These are phyloP conservation scores for Lactarius evosmus DNA, from an alignment of 768 basidiomycete genomes.

Conservation along the genomic window DNA sequence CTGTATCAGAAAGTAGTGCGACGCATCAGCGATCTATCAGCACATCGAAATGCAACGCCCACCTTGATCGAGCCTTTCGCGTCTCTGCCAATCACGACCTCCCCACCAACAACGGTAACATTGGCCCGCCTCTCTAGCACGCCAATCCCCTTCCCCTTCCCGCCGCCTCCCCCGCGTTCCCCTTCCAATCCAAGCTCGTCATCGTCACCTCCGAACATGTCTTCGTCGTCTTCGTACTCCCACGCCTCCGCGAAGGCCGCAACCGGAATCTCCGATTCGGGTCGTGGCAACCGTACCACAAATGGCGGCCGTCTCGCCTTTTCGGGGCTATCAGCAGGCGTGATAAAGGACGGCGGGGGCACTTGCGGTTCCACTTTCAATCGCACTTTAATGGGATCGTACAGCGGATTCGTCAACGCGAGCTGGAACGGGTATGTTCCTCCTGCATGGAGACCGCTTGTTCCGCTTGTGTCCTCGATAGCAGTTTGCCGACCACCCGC, in stretches of 20 bases:
- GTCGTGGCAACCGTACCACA: constrained; percentile 69
- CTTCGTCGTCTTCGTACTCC: constrained; percentile 96
- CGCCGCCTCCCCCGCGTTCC: constrained; percentile 46
- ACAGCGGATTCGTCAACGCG: constrained; percentile 90
- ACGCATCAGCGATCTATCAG: constrained; percentile 13
- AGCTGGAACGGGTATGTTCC: constrained; percentile 86
- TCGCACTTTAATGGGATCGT: constrained; percentile 92
- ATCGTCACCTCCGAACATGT: constrained; percentile 63
- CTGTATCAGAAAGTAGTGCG: constrained; percentile 41
- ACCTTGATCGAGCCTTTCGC: constrained; percentile 79
- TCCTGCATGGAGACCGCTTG: constrained; percentile 59
- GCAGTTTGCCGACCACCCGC: constrained; percentile 37
- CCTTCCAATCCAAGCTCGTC: constrained; percentile 38
- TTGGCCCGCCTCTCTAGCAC: constrained; percentile 90
- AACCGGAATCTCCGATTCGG: constrained; percentile 65
- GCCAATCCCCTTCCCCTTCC: constrained; percentile 59
- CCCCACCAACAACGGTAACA: constrained; percentile 82
- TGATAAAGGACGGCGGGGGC: constrained; percentile 27
- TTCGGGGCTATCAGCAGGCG: constrained; percentile 43
- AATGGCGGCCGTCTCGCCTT: constrained; percentile 71
- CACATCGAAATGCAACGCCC: constrained; percentile 29
- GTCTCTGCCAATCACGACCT: constrained; percentile 81
- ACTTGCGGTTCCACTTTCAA: constrained; percentile 71
- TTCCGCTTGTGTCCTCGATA: constrained; percentile 40
- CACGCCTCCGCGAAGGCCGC: constrained; percentile 94